Conservation (phyloP, 2,329 filamentous ascomycete species). For the Stachybotrys elegans region DNA sequence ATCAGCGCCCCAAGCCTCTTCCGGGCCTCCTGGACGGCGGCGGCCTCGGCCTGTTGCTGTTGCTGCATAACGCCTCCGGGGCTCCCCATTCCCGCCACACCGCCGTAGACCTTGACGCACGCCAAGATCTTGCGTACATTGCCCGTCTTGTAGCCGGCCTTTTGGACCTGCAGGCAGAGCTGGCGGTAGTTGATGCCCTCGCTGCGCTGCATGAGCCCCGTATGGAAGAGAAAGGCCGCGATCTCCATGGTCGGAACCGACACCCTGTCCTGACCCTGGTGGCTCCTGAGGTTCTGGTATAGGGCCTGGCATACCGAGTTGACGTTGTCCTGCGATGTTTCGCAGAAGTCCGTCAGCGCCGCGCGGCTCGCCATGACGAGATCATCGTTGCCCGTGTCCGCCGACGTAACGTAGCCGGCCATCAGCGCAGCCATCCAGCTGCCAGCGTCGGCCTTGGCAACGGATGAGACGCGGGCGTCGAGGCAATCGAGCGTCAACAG, state of each 20-base stretch:
- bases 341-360: slow-evolving; percentile 55
- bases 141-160: slow-evolving; percentile 74
- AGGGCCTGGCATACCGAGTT: slow-evolving; percentile 46
- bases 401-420: slow-evolving; percentile 65
- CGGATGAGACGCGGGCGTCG: slow-evolving; percentile 27
- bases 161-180: slow-evolving; percentile 68
- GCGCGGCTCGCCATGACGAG: slow-evolving; percentile 64
- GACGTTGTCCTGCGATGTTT: slow-evolving; percentile 31
- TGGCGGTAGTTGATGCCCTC: slow-evolving; percentile 39
- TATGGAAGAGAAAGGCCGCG: slow-evolving; percentile 70
- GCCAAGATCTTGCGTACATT: slow-evolving; percentile 79
- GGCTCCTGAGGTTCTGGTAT: slow-evolving; percentile 45
- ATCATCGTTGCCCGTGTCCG: slow-evolving; percentile 73
- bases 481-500: slow-evolving; percentile 35
- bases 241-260: slow-evolving; percentile 73
- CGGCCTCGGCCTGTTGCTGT: slow-evolving; percentile 7
- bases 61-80: not conserved
- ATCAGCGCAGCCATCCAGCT: slow-evolving; percentile 51
- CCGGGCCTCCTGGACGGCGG: slow-evolving; percentile 45
- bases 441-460: slow-evolving; percentile 23
- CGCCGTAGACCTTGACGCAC: slow-evolving; percentile 73
- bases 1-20: slow-evolving; percentile 70
- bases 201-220: slow-evolving; percentile 39
- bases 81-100: slow-evolving; percentile 44
- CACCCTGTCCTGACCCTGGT: slow-evolving; percentile 61